Conservation (phyloP, 1,139 yeast genomes). For the Yamadazyma diddensiae region DNA sequence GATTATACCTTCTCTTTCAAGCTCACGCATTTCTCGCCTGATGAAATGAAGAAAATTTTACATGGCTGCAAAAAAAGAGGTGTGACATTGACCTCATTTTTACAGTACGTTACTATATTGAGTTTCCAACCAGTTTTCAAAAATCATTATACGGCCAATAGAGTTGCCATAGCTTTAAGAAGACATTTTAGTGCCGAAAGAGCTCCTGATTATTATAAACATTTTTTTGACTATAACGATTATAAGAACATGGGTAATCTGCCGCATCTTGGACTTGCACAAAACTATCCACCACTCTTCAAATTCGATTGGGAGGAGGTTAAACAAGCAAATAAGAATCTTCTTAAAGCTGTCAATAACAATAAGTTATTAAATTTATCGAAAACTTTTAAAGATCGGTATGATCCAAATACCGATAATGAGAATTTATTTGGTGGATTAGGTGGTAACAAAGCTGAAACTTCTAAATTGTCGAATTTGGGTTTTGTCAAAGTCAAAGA, state of each 20-base stretch:
- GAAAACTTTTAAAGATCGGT: slow-evolving; percentile 19
- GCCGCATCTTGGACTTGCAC: slow-evolving; percentile 33
- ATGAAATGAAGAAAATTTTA: slow-evolving; percentile 23
- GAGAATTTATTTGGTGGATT: slow-evolving; percentile 22
- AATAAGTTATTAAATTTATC: slow-evolving; percentile 23
- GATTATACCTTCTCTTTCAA: slow-evolving; percentile 28
- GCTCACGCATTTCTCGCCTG: slow-evolving; percentile 26
- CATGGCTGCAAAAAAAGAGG: slow-evolving; percentile 25
- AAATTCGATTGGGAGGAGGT: slow-evolving; percentile 38
- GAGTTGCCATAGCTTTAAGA: slow-evolving; percentile 36
- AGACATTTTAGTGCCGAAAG: slow-evolving; percentile 20
- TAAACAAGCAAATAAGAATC: slow-evolving; percentile 18
- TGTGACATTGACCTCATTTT: slow-evolving; percentile 37
- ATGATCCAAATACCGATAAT: slow-evolving; percentile 19
- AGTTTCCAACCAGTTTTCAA: slow-evolving; percentile 31
- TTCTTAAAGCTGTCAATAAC: slow-evolving; percentile 21
- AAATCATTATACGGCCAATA: slow-evolving; percentile 22
- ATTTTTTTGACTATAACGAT: slow-evolving; percentile 16
- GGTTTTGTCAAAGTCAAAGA: slow-evolving; percentile 27
- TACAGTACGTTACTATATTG: slow-evolving; percentile 24
- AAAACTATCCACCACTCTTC: slow-evolving; percentile 27
- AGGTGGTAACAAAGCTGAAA: slow-evolving; percentile 30
- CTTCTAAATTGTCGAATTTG: slow-evolving; percentile 38
- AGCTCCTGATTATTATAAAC: slow-evolving; percentile 18
- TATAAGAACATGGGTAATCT: slow-evolving; percentile 32